Conservation (phyloP, 106 monocot species). For the Dendrobium huoshanense region DNA sequence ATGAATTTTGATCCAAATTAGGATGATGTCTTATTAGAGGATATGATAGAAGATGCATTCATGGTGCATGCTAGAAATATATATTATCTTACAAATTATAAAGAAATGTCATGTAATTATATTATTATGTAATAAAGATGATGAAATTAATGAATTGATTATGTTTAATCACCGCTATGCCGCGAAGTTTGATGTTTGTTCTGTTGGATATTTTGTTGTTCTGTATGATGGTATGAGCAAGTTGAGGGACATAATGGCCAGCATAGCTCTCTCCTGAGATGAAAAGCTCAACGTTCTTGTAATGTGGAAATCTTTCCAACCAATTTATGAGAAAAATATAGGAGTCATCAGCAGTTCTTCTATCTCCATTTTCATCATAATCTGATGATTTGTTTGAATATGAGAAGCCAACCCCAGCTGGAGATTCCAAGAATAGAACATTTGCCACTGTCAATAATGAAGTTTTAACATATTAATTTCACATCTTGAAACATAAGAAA, state of each 20-base stretch:
- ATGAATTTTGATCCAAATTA: too few relatives aligned
- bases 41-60: too few relatives aligned
- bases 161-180: constrained; percentile 11
- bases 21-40: too few relatives aligned
- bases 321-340: constrained; percentile 49
- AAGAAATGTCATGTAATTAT: neutral
- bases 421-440: constrained; percentile 86
- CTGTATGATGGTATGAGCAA: neutral
- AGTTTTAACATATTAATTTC: too few relatives aligned
- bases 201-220: constrained; percentile 12
- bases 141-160: too few relatives aligned
- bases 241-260: constrained; percentile 91
- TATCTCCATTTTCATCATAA: constrained; percentile 46
- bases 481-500: too few relatives aligned
- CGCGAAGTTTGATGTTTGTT: constrained; percentile 27
- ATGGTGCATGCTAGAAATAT: neutral
- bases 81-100: neutral
- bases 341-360: constrained; percentile 40
- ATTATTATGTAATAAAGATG: too few relatives aligned
- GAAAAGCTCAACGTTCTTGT: constrained; percentile 74
- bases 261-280: constrained; percentile 89
- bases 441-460: constrained; percentile 45
- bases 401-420: constrained; percentile 89
- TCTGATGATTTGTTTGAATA: constrained; percentile 73
- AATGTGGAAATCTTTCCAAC: constrained; percentile 87